These are phyloP conservation scores for Penicillium canariense DNA, from an alignment of 495 filamentous ascomycete genomes.

Conservation along the genomic window DNA sequence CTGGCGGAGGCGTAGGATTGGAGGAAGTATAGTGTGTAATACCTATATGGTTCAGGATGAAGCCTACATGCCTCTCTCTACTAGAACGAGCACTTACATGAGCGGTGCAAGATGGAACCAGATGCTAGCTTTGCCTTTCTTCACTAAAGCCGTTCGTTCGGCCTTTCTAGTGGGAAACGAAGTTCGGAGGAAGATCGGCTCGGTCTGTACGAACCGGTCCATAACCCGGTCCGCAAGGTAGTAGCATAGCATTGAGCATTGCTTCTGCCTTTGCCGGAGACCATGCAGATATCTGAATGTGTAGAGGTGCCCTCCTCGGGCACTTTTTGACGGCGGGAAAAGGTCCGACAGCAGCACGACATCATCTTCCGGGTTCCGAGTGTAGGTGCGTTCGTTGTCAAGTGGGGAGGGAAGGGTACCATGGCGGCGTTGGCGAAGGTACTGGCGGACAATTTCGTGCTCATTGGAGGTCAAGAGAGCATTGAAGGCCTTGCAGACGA, in stretches of 20 bases:
- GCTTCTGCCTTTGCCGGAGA: conserved; percentile 38
- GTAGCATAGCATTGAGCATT: conserved; percentile 41
- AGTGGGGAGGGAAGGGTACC: conserved; percentile 47
- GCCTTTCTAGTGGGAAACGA: conserved; percentile 31
- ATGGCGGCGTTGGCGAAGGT: conserved; percentile 45
- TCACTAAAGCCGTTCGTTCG: conserved; percentile 35
- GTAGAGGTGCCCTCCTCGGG: conserved; percentile 44
- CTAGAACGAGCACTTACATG: conserved; percentile 30
- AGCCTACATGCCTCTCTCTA: not conserved
- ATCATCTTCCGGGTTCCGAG: conserved; percentile 46
- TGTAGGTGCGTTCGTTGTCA: conserved; percentile 38
- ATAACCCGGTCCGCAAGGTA: conserved; percentile 46
- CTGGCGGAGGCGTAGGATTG: conserved; percentile 41
- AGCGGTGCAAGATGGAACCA: conserved; percentile 43
- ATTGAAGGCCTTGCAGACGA: conserved; percentile 42
- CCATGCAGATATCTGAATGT: conserved; percentile 44
- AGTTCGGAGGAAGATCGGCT: conserved; percentile 32
- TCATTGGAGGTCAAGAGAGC: conserved; percentile 39
- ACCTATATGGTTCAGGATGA: conserved; percentile 25
- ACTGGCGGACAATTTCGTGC: conserved; percentile 40
- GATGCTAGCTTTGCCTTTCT: conserved; percentile 33
- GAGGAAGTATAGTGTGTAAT: conserved; percentile 43
- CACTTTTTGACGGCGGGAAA: conserved; percentile 44
- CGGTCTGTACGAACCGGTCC: conserved; percentile 36
- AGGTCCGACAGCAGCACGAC: conserved; percentile 47